Evolutionary conservation across 1,139 yeast genomes (phyloP).

Genomic region (Suhomyces coccinellae): DNA sequence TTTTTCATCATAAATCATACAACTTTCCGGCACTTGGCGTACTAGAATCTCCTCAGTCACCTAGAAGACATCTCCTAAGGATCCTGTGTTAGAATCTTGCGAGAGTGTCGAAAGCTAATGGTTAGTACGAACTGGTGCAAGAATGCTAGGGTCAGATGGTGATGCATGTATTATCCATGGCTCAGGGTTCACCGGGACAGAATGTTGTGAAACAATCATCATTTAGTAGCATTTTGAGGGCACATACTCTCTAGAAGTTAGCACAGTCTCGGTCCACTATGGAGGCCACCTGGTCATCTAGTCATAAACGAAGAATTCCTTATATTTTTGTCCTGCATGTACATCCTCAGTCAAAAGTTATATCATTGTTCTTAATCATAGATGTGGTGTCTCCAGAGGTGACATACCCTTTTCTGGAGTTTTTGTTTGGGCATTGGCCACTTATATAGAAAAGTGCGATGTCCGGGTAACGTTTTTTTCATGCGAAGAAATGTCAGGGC

Average conservation of each 20-base stretch:
- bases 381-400: conserved; percentile 6
- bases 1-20: conserved; percentile 55
- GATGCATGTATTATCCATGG: conserved; percentile 81
- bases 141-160: conserved; percentile 66
- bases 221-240: conserved; percentile 18
- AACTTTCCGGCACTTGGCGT: not conserved
- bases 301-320: conserved; percentile 71
- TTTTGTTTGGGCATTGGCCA: not conserved
- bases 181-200: conserved; percentile 65
- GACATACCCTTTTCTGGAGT: conserved; percentile 6
- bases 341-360: conserved; percentile 53
- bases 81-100: conserved; percentile 4
- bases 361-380: conserved; percentile 17
- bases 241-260: conserved; percentile 8
- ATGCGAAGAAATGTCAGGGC: not conserved
- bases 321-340: conserved; percentile 60
- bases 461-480: conserved; percentile 15
- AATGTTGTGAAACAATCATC: conserved; percentile 47
- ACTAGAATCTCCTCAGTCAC: conserved; percentile 8
- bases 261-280: conserved; percentile 1
- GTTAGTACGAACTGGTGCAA: conserved; percentile 4
- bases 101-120: not conserved
- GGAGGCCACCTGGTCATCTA: conserved; percentile 1
- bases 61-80: conserved; percentile 7
- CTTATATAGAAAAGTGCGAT: conserved; percentile 4